Evolutionary conservation across 768 basidiomycete genomes (phyloP), one percentile per base, ranked within the genome.

Genomic region (Cubamyces lactineus): DNA sequence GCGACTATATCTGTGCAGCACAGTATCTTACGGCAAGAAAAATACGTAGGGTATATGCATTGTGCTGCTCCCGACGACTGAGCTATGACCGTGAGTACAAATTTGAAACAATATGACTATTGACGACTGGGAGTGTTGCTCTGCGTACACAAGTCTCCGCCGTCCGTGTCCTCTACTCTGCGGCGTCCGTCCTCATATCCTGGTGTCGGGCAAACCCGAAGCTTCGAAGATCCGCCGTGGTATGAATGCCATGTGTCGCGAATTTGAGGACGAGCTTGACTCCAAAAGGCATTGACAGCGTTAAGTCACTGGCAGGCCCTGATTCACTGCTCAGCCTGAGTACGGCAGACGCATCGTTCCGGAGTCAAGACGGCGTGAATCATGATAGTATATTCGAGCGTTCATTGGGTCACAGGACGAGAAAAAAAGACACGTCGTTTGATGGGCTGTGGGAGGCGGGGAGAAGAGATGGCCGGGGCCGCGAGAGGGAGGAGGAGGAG

Each of bases 381-480:
- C 11, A 11, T 11, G 39, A 5, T 5, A 1, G 34, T 7, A 4
- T 34, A 11, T 34, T 9, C 6, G 34, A 6, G 34, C 34, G 34
- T 34, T 34, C 34, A 34, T 34, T 34, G 34, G 34, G 11, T 34
- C 5, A 9, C 34, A 9, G 34, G 34, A 34, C 47, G 57, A 17
- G 57, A 51, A 51, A 28, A 28, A 59, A 42, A 26, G 49, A 51
- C 57, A 51, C 57, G 57, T 51, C 49, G 40, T 40, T 28, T 16
- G 49, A 23, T 4, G 38, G 49, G 17, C 21, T 51, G 57, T 59
- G 57, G 57, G 57, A 59, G 57, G 30, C 57, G 49, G 57, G 7
- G 19, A 16, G 19, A 34, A 43, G 57, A 42, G 49, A 59, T 45
- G 49, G 41, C 57, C 57, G 57, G 57, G 57, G 23, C 49, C 57